Evolutionary conservation across 352 stramenopile species (phyloP).

Genomic region (Globisporangium spinosum): DNA sequence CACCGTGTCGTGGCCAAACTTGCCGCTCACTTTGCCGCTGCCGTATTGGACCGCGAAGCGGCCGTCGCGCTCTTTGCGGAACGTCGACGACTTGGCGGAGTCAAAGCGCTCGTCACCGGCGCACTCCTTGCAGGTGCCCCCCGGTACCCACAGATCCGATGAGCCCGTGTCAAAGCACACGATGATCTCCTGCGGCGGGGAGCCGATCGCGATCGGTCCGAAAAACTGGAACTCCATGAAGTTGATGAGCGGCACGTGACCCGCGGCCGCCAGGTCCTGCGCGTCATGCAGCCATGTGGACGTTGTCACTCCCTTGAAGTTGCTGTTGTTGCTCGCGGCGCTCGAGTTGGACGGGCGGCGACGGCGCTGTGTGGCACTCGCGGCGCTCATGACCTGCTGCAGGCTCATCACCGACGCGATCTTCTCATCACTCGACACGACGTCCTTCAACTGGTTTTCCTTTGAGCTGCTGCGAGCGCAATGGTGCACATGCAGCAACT

Average conservation of each 20-base stretch:
- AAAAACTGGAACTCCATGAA: conserved; percentile 87
- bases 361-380: neutral
- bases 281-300: conserved; percentile 24
- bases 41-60: conserved; percentile 73
- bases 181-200: conserved; percentile 60
- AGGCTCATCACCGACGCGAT: neutral
- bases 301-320: neutral
- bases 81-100: conserved; percentile 43
- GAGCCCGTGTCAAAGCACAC: conserved; percentile 86
- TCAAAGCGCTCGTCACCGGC: conserved; percentile 56
- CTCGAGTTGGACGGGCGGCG: neutral
- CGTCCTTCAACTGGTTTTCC: conserved; percentile 10
- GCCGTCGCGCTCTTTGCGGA: conserved; percentile 29
- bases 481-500: conserved; percentile 38
- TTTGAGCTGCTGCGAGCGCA: neutral
- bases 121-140: conserved; percentile 46
- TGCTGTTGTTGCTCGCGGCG: neutral
- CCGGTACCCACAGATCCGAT: conserved; percentile 75
- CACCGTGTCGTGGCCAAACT: conserved; percentile 58
- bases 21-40: conserved; percentile 63
- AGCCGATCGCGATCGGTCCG: conserved; percentile 57
- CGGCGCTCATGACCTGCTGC: conserved; percentile 2
- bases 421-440: neutral
- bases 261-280: conserved; percentile 28
- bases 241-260: conserved; percentile 63